Base-by-base conservation (phyloP, 805 yeast genomes). In the Zygosaccharomyces pseudorouxii region DNA sequence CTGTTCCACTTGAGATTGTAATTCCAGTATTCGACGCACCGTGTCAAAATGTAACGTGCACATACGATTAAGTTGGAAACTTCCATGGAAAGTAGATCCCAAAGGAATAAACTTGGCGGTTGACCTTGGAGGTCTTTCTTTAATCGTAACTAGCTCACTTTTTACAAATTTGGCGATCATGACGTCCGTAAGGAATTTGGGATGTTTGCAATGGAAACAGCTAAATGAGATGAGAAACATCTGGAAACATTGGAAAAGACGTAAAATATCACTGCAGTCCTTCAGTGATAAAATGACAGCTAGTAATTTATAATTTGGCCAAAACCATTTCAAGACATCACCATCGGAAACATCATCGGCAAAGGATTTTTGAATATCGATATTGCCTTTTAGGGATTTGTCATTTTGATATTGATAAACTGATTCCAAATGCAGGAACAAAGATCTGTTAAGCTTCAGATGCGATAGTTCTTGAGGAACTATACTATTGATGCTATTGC, bases 181-280 rank as follows among this genome's bases (percentile, higher is more conserved):
- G n/a, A 39, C 30, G 11, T 51, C 51, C 1, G 47, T 23, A 9
- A 50, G 16, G 16, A 37, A 48, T 19, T 22, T 50, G 25, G 35
- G 20, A 16, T 36, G 27, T 14, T 25, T 29, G 7, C 27, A 38
- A 27, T 28, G 38, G 11, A 31, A 50, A 22, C 58, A 47, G 44
- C 48, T 50, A 39, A 54, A 53, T 1, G 65, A 61, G 1, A 56
- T 36, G 12, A 61, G 16, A 7, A 61, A 22, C 5, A 49, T 29
- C 38, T 63, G 62, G n/a, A 60, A 53, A 28, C 59, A 54, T 9
- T 48, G 38, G 9, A 47, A 46, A 11, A 60, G 28, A n/a, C 45
- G 50, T 3, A 31, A 23, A 8, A 49, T 27, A 16, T 48, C 47
- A 11, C n/a, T 20, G 2, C 25, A 19, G 4, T 38, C 23, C 22